Percentiles rank a stretch among this genome's conserved stretches.
These are phyloP conservation scores for Carallia brachiata DNA, from an alignment of 345 rosid species.

Conservation along the genomic window DNA sequence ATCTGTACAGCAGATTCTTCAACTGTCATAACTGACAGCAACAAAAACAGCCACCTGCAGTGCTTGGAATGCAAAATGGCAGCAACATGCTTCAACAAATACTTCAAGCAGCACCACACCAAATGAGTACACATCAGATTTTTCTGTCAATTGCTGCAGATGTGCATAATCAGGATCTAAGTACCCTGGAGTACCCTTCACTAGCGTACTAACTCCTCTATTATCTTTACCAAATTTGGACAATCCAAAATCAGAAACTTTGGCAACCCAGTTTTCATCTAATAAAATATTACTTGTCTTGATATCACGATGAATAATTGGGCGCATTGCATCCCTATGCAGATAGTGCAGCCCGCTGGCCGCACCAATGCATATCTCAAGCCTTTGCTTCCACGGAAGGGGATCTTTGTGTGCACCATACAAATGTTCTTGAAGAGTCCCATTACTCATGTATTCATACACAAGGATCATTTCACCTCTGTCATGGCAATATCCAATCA, in stretches of 20 bases:
- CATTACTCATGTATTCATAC: background rate
- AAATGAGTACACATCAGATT: slow-evolving; percentile 1
- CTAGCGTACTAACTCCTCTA: background rate
- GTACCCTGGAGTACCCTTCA: background rate
- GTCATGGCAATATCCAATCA: background rate
- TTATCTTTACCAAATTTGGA: background rate
- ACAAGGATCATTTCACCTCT: background rate
- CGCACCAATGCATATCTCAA: background rate
- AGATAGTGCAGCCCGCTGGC: background rate
- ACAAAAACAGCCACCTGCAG: too few relatives aligned
- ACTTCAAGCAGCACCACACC: background rate
- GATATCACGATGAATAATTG: slow-evolving; percentile 11
- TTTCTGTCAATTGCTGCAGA: background rate
- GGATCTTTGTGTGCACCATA: background rate
- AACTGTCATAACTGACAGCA: too few relatives aligned
- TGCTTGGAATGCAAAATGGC: too few relatives aligned
- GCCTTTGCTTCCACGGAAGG: background rate
- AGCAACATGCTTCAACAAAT: too few relatives aligned
- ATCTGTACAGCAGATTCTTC: too few relatives aligned
- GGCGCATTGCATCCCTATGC: background rate
- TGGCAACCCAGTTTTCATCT: slow-evolving; percentile 14
- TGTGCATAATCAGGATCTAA: background rate
- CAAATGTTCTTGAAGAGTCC: background rate
- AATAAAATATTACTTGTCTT: slow-evolving; percentile 13
- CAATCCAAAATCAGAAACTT: slow-evolving; percentile 15